Percentiles rank a stretch among this genome's conserved stretches.
Evolutionary conservation across 345 rosid species (phyloP).

Genomic region (Rhizophora apiculata): DNA sequence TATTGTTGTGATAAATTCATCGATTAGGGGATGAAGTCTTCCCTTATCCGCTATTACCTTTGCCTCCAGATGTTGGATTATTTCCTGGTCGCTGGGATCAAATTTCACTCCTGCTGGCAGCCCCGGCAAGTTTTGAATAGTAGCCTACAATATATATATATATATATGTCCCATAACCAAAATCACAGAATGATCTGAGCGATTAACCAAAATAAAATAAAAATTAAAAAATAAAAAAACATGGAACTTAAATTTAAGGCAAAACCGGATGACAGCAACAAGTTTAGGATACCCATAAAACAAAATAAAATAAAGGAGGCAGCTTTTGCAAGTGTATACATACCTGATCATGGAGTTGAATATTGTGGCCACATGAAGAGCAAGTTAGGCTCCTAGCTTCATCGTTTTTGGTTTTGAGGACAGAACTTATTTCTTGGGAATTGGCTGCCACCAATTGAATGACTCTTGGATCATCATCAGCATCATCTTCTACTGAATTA

Average conservation of each 20-base stretch:
- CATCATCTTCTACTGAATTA: conserved; percentile 33
- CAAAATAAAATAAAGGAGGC: not conserved
- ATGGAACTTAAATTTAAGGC: not conserved
- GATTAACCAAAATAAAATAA: not conserved
- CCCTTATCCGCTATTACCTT: conserved; percentile 52
- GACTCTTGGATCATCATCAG: conserved; percentile 15
- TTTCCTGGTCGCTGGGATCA: conserved; percentile 90
- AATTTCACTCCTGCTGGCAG: conserved; percentile 93
- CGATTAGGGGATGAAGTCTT: conserved; percentile 76
- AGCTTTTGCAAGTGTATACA: not conserved
- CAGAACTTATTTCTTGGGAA: not conserved
- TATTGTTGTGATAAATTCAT: conserved; percentile 80
- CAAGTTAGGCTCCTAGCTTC: conserved; percentile 31
- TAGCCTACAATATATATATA: conserved; percentile 32
- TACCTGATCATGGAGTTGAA: conserved; percentile 65
- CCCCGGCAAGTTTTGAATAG: conserved; percentile 71
- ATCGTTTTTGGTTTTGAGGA: conserved; percentile 13
- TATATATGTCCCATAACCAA: not conserved
- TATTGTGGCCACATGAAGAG: conserved; percentile 75
- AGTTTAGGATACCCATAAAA: not conserved
- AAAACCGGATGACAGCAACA: not conserved
- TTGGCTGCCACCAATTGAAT: conserved; percentile 24
- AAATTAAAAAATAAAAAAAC: not conserved
- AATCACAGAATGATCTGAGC: not conserved
- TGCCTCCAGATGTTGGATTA: conserved; percentile 76